Evolutionary conservation across 805 yeast genomes (phyloP), one percentile per base, ranked within the genome.

Genomic region (Candida tibetensis): DNA sequence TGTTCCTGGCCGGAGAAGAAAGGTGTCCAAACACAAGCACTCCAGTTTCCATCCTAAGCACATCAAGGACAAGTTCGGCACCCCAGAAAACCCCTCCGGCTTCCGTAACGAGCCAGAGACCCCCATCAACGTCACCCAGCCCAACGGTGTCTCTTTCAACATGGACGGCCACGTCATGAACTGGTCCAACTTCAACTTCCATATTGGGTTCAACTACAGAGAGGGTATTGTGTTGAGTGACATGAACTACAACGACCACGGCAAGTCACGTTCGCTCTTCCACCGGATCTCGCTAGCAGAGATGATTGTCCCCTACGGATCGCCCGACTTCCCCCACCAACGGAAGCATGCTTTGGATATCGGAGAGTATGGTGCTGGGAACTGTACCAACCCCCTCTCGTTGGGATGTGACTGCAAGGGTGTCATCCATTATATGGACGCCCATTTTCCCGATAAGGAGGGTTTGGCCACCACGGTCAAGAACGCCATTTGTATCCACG

Each of bases 331-430:
- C 66, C 90, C 89, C 39, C 91, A 84, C 59, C 89, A 84, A 57
- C 74, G 93, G 66, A 85, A 85, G 64, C 93, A 85, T 53, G 93
- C 93, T 30, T 77, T 85, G 63, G 93, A 85, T 64, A 79, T 85
- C 49, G 93, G 93, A 60, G 93, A 85, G 62, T 84, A 84, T 58
- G 93, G 93, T 66, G 91, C 89, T 45, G 93, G 93, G 55, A 78
- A 79, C 69, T 79, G 85, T 81, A 81, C 93, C 37, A 85, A 85
- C 64, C 85, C 90, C 23, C 71, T 85, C 47, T 66, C 83, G 15
- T 72, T 84, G 39, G 91, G 91, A 29, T 85, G 93, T 60, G 93
- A 85, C 62, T 85, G 93, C 69, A 84, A 85, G 61, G 93, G 93
- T 58, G 87, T 79, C 31, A 85, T 85, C 52, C 90, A 85, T 60